phyloP scores from a whole-genome alignment of 805 yeast species.

The Scheffersomyces spartinae region DNA sequence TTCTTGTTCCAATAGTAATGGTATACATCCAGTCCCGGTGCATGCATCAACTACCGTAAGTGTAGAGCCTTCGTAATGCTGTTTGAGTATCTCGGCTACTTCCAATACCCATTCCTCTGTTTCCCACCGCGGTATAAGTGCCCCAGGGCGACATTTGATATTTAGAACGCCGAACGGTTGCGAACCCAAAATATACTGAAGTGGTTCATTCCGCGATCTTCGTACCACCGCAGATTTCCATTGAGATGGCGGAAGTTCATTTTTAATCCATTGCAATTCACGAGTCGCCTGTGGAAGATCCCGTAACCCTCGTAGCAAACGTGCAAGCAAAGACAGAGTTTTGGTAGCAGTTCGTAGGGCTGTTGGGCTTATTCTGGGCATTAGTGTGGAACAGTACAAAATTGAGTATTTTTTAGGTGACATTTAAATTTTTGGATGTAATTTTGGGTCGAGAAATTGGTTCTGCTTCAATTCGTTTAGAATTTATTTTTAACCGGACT shows the following conservation, averaged over 20 bases:
- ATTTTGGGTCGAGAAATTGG: too few species aligned
- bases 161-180: constrained; percentile 79
- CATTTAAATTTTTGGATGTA: too few species aligned
- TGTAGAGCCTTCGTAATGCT: constrained; percentile 1
- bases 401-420: too few species aligned
- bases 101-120: constrained; percentile 81
- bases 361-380: too few species aligned
- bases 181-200: constrained; percentile 74
- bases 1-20: constrained; percentile 33
- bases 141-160: constrained; percentile 49
- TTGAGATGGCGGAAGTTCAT: constrained; percentile 36
- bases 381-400: too few species aligned
- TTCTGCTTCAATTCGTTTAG: too few species aligned
- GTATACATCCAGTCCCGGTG: constrained; percentile 85
- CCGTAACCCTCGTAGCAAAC: constrained; percentile 19
- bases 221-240: constrained; percentile 43
- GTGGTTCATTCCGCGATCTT: constrained; percentile 49
- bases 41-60: constrained; percentile 55
- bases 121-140: constrained; percentile 87
- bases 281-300: constrained; percentile 31
- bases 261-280: constrained; percentile 55
- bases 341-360: too few species aligned
- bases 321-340: constrained; percentile 17
- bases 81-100: constrained; percentile 15
- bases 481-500: too few species aligned